These are phyloP conservation scores for Ziziphus jujuba DNA, from an alignment of 306 rosid species.

Conservation along the genomic window DNA sequence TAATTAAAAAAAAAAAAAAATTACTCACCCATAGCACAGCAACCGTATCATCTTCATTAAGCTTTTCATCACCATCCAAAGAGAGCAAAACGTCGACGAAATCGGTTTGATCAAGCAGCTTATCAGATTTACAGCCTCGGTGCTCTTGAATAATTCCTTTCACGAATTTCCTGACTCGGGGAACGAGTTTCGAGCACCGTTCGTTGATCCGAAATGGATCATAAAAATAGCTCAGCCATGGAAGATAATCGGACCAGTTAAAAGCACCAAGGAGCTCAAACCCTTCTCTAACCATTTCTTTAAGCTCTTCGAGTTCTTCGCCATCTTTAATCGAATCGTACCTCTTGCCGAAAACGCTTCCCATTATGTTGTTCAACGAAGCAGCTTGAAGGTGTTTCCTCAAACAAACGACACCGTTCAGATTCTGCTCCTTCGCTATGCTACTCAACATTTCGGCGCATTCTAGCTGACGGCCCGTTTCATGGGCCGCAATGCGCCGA, in stretches of 20 bases:
- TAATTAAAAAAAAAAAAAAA: neutral
- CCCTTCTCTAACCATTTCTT: constrained; percentile 50
- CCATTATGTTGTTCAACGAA: constrained; percentile 49
- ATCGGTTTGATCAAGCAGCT: constrained; percentile 33
- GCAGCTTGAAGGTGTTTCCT: constrained; percentile 44
- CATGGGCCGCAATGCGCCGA: constrained; percentile 44
- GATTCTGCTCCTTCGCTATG: constrained; percentile 25
- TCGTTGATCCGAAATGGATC: constrained; percentile 38
- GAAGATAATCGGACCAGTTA: constrained; percentile 53
- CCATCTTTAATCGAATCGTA: constrained; percentile 11
- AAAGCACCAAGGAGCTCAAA: constrained; percentile 57
- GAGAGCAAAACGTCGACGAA: constrained; percentile 56
- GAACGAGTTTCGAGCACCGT: constrained; percentile 49
- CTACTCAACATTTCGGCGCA: constrained; percentile 37
- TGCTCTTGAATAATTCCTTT: constrained; percentile 38
- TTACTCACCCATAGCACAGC: constrained; percentile 56
- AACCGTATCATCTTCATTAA: constrained; percentile 45
- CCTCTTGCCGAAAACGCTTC: constrained; percentile 46
- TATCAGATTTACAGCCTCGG: constrained; percentile 1
- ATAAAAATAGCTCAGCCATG: constrained; percentile 41
- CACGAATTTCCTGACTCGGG: constrained; percentile 45
- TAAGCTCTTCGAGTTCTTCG: constrained; percentile 30
- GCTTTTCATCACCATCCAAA: constrained; percentile 48
- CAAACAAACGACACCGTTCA: constrained; percentile 3
- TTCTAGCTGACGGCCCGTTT: constrained; percentile 36